Percentiles rank a stretch among this genome's conserved stretches.
phyloP scores from a whole-genome alignment of 192 early-diverging fungal genomes.

The Umbelopsis vinacea region DNA sequence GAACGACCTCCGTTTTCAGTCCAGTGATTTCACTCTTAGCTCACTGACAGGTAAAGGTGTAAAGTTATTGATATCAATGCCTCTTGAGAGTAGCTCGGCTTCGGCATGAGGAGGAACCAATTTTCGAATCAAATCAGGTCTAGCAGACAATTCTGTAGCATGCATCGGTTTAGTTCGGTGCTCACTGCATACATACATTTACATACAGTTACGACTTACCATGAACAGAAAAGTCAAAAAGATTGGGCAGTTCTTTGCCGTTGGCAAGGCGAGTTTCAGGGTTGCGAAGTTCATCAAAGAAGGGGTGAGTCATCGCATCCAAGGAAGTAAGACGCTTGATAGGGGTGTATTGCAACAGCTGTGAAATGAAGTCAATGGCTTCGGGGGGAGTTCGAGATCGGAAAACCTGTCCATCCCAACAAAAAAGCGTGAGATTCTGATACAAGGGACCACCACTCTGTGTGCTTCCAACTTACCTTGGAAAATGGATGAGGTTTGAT shows the following conservation, averaged over 20 bases:
- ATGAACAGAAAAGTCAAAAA: slow-evolving; percentile 89
- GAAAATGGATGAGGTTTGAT: slow-evolving; percentile 91
- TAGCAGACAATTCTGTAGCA: slow-evolving; percentile 79
- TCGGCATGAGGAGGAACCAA: slow-evolving; percentile 86
- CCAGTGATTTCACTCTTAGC: slow-evolving; percentile 50
- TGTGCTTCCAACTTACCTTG: slow-evolving; percentile 57
- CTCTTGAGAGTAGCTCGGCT: slow-evolving; percentile 61
- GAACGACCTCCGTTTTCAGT: slow-evolving; percentile 29
- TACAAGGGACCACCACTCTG: neutral
- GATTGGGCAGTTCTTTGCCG: slow-evolving; percentile 79
- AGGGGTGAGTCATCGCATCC: slow-evolving; percentile 91
- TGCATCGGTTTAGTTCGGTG: neutral
- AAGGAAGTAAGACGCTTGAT: slow-evolving; percentile 79
- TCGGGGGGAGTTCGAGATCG: slow-evolving; percentile 80
- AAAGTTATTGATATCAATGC: slow-evolving; percentile 80
- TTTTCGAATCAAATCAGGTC: slow-evolving; percentile 73
- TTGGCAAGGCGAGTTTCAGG: slow-evolving; percentile 80
- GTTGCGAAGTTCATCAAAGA: slow-evolving; percentile 95
- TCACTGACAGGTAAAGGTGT: slow-evolving; percentile 56
- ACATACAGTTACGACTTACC: slow-evolving; percentile 47
- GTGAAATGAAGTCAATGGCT: slow-evolving; percentile 83
- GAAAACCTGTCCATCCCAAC: slow-evolving; percentile 69
- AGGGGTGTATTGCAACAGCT: slow-evolving; percentile 92
- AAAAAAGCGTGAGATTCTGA: neutral
- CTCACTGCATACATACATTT: neutral